Evolutionary conservation across 768 basidiomycete species (phyloP).

Genomic region (Boletus sp.): DNA sequence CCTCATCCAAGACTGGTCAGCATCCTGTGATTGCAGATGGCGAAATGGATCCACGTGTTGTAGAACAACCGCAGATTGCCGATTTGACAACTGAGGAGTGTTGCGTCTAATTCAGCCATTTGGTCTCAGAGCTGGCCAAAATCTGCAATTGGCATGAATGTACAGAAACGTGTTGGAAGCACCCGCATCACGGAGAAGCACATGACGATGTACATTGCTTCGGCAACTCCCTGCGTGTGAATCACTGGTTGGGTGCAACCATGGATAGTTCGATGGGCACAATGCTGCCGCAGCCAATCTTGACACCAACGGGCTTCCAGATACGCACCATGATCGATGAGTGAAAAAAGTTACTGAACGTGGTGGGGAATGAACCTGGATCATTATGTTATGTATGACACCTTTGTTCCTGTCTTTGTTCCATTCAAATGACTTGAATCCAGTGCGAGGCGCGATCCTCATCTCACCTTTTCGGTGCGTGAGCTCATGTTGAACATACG

Average conservation of each 20-base stretch:
- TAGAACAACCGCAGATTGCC: too few species aligned
- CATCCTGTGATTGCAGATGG: too few species aligned
- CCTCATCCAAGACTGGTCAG: too few species aligned
- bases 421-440: slow-evolving; percentile 40
- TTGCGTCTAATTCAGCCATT: too few species aligned
- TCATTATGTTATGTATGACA: slow-evolving; percentile 28
- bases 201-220: too few species aligned
- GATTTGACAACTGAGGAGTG: too few species aligned
- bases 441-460: slow-evolving; percentile 41
- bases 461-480: slow-evolving; percentile 25
- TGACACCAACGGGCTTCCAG: slow-evolving; percentile 42
- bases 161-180: too few species aligned
- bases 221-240: slow-evolving; percentile 42
- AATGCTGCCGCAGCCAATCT: slow-evolving; percentile 35
- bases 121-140: too few species aligned
- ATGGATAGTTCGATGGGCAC: slow-evolving; percentile 50
- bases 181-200: too few species aligned
- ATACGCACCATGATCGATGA: slow-evolving; percentile 2
- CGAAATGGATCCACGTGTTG: too few species aligned
- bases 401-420: slow-evolving; percentile 25
- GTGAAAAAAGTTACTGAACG: not conserved
- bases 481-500: slow-evolving; percentile 33
- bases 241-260: slow-evolving; percentile 48
- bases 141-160: too few species aligned
- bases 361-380: slow-evolving; percentile 34